A percentile compares a stretch with the other conserved stretches of the same genome.
Evolutionary conservation across 306 rosid species (phyloP).

Genomic region (Purshia tridentata): DNA sequence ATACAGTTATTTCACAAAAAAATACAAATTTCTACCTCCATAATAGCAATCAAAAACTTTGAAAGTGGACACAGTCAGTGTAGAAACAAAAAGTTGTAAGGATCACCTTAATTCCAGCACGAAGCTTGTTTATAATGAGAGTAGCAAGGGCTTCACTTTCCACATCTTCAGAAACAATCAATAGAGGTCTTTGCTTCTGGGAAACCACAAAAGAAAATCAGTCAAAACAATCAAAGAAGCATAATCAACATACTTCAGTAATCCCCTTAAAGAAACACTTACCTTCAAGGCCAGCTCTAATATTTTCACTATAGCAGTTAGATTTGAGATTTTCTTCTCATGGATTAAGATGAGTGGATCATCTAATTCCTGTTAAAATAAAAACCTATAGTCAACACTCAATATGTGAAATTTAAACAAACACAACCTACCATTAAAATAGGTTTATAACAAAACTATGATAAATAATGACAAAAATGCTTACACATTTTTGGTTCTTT

Average conservation of each 20-base stretch:
- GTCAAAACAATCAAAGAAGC: not conserved
- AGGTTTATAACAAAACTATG: not conserved
- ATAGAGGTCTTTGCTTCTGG: conserved; percentile 74
- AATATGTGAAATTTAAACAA: not conserved
- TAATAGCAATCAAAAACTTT: not conserved
- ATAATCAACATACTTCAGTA: conserved; percentile 13
- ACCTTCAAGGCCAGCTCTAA: conserved; percentile 92
- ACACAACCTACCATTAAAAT: not conserved
- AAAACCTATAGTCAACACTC: not conserved
- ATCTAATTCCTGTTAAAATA: conserved; percentile 66
- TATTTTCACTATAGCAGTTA: conserved; percentile 78
- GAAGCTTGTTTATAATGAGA: conserved; percentile 85
- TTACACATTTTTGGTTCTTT: conserved; percentile 94
- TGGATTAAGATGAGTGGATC: conserved; percentile 87
- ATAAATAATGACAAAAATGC: conserved; percentile 26
- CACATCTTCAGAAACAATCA: conserved; percentile 85
- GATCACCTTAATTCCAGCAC: conserved; percentile 89
- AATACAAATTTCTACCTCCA: not conserved
- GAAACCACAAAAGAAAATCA: conserved; percentile 1
- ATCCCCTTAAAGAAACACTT: conserved; percentile 16
- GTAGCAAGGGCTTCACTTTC: conserved; percentile 95
- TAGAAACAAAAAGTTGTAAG: not conserved
- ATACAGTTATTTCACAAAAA: not conserved
- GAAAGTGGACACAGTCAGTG: too few species aligned
- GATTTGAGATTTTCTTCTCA: conserved; percentile 86